phyloP scores from a whole-genome alignment of 1,139 yeast species.

The Yamadazyma diddensiae region DNA sequence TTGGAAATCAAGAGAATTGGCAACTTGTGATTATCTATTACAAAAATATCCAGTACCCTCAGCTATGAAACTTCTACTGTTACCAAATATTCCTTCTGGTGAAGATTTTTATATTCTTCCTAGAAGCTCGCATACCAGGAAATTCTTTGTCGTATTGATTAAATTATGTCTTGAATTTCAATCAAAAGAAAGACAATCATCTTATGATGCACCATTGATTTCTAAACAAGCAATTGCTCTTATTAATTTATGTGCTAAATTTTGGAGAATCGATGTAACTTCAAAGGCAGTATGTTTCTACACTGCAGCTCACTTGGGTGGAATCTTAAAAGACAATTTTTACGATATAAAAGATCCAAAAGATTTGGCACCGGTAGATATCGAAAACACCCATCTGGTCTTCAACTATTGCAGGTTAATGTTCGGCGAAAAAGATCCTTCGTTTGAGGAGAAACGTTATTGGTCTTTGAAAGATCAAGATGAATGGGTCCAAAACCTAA shows the following conservation, averaged over 20 bases:
- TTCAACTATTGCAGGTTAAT: slow-evolving; percentile 28
- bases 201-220: slow-evolving; percentile 23
- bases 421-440: slow-evolving; percentile 31
- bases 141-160: slow-evolving; percentile 26
- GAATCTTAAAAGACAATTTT: slow-evolving; percentile 33
- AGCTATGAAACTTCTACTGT: slow-evolving; percentile 27
- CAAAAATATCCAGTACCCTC: slow-evolving; percentile 39
- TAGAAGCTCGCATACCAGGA: slow-evolving; percentile 24
- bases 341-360: slow-evolving; percentile 20
- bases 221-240: slow-evolving; percentile 42
- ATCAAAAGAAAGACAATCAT: slow-evolving; percentile 2
- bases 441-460: slow-evolving; percentile 29
- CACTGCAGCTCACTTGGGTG: slow-evolving; percentile 50
- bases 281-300: slow-evolving; percentile 52
- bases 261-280: slow-evolving; percentile 61
- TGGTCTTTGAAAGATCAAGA: slow-evolving; percentile 55
- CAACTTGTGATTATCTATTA: slow-evolving; percentile 34
- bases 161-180: slow-evolving; percentile 29
- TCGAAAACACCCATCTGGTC: slow-evolving; percentile 25
- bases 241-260: slow-evolving; percentile 43
- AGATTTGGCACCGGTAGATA: slow-evolving; percentile 31
- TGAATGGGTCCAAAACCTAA: slow-evolving; percentile 50
- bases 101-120: slow-evolving; percentile 46
- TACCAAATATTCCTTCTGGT: slow-evolving; percentile 31
- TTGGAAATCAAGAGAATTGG: slow-evolving; percentile 53